Evolutionary conservation across 257 asterid genomes (phyloP).

Genomic region (Salvia miltiorrhiza): DNA sequence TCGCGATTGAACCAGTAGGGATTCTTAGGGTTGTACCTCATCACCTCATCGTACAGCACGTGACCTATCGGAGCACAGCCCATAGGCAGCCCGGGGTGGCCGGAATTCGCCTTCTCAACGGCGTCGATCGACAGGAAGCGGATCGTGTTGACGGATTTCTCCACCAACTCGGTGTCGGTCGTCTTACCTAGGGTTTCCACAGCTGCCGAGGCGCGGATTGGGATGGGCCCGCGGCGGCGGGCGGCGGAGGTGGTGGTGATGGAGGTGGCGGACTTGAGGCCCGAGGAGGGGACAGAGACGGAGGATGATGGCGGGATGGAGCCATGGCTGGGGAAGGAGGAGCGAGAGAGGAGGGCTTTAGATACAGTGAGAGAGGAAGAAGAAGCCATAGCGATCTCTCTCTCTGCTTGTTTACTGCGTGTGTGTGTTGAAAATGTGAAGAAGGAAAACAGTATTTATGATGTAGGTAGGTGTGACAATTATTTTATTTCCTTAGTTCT

Average conservation of each 20-base stretch:
- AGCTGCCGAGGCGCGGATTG: slow-evolving; percentile 50
- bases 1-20: slow-evolving; percentile 96
- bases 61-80: slow-evolving; percentile 96
- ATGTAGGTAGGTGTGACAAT: background rate
- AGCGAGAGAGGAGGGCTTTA: slow-evolving; percentile 72
- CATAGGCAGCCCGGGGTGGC: slow-evolving; percentile 92
- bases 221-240: slow-evolving; percentile 32
- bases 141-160: slow-evolving; percentile 73
- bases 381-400: slow-evolving; percentile 59
- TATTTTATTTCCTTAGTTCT: background rate
- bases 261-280: slow-evolving; percentile 49
- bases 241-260: slow-evolving; percentile 11
- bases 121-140: slow-evolving; percentile 77
- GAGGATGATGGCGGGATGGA: slow-evolving; percentile 31
- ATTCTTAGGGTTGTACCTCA: slow-evolving; percentile 91
- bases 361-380: slow-evolving; percentile 79
- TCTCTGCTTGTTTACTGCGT: slow-evolving; percentile 5
- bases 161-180: slow-evolving; percentile 50
- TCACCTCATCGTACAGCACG: slow-evolving; percentile 79
- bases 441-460: background rate
- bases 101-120: slow-evolving; percentile 88
- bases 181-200: slow-evolving; percentile 58
- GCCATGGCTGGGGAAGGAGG: slow-evolving; percentile 53
- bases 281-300: slow-evolving; percentile 43
- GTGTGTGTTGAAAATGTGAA: slow-evolving; percentile 16